phyloP scores from a whole-genome alignment of 2,329 filamentous ascomycete species.

The Plectosphaerella plurivora region DNA sequence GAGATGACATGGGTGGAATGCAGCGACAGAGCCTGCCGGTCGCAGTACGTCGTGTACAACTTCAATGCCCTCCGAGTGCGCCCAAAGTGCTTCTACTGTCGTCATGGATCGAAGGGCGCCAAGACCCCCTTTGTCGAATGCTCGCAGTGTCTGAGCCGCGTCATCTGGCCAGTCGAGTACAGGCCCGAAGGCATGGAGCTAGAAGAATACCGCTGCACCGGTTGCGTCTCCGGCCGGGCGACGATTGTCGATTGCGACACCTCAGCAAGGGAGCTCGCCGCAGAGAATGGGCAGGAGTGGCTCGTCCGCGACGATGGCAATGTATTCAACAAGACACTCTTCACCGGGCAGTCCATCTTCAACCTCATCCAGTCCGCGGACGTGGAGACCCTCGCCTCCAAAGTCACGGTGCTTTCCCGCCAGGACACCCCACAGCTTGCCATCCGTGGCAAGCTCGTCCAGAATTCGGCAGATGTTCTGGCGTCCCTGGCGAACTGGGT shows the following conservation, averaged over 20 bases:
- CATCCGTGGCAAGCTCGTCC: conserved; percentile 33
- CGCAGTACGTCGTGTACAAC: conserved; percentile 47
- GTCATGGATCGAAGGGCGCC: conserved; percentile 16
- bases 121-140: conserved; percentile 39
- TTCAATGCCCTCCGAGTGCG: conserved; percentile 32
- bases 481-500: conserved; percentile 31
- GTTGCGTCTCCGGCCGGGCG: conserved; percentile 27
- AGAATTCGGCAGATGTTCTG: conserved; percentile 30
- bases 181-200: conserved; percentile 26
- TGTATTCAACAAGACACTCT: conserved; percentile 24
- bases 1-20: conserved; percentile 44
- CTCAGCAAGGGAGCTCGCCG: conserved; percentile 27
- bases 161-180: conserved; percentile 43
- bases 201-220: conserved; percentile 32
- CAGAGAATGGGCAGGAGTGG: conserved; percentile 38
- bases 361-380: conserved; percentile 27
- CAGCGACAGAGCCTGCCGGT: conserved; percentile 32
- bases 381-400: conserved; percentile 24
- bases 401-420: conserved; percentile 29
- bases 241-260: conserved; percentile 33
- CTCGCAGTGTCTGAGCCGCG: conserved; percentile 34
- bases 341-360: conserved; percentile 35
- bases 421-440: conserved; percentile 17
- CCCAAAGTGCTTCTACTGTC: conserved; percentile 46
- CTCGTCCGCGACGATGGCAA: conserved; percentile 34